These are phyloP conservation scores for Lentinula boryana DNA, from an alignment of 768 basidiomycete species.

Conservation along the genomic window DNA sequence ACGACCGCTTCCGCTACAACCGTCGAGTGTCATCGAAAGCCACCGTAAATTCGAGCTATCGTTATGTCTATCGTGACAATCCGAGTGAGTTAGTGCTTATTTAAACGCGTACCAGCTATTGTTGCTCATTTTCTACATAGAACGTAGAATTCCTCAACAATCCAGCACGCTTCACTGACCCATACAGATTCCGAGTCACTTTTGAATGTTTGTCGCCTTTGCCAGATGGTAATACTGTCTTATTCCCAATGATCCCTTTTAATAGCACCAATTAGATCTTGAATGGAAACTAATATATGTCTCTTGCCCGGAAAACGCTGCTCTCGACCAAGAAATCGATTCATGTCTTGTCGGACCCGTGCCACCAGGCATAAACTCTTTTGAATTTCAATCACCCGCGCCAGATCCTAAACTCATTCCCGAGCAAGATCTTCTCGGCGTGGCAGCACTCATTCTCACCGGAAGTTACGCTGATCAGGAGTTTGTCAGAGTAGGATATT, in stretches of 20 bases:
- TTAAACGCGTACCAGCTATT: neutral
- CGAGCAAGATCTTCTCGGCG: constrained; percentile 85
- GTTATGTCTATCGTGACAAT: constrained; percentile 68
- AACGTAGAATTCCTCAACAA: constrained; percentile 91
- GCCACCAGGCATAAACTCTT: constrained; percentile 93
- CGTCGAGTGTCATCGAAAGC: neutral
- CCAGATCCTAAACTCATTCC: constrained; percentile 86
- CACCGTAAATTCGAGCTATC: neutral
- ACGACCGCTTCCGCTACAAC: neutral
- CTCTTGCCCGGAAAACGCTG: constrained; percentile 85
- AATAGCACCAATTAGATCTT: constrained; percentile 54
- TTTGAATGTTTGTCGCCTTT: constrained; percentile 95
- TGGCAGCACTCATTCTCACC: constrained; percentile 94
- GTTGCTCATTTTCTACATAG: constrained; percentile 27
- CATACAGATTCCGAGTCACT: constrained; percentile 90
- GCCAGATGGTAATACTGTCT: constrained; percentile 61
- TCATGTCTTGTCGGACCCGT: constrained; percentile 97
- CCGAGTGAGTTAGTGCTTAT: constrained; percentile 35
- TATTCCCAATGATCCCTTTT: neutral
- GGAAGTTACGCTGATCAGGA: constrained; percentile 96
- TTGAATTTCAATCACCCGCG: constrained; percentile 88
- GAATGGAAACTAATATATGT: constrained; percentile 99
- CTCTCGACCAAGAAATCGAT: constrained; percentile 95
- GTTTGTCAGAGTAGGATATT: constrained; percentile 99
- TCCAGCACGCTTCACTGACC: constrained; percentile 85